Evolutionary conservation across 257 asterid genomes (phyloP).

Genomic region (Primulina huaijiensis): DNA sequence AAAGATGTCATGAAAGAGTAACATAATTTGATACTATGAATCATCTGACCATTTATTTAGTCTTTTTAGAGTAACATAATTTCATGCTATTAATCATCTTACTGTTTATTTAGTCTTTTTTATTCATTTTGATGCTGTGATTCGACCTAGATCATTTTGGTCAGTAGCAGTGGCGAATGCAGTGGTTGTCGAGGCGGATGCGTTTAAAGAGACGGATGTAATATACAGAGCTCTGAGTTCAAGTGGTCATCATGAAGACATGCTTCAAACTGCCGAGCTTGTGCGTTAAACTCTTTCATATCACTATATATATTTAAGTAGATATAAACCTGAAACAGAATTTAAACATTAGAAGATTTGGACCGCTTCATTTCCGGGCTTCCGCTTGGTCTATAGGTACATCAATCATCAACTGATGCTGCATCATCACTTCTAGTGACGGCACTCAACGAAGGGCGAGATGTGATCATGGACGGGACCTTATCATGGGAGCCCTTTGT

Average conservation of each 20-base stretch:
- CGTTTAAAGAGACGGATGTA: slow-evolving; percentile 92
- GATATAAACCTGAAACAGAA: neutral
- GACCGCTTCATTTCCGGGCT: neutral
- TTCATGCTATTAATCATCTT: neutral
- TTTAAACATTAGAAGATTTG: too few relatives aligned
- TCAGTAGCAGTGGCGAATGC: slow-evolving; percentile 67
- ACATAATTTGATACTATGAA: neutral
- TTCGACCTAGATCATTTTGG: slow-evolving; percentile 67
- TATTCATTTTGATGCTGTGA: neutral
- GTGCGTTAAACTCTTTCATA: slow-evolving; percentile 22
- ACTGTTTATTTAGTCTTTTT: neutral
- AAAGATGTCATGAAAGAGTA: slow-evolving; percentile 90
- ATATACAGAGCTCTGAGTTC: slow-evolving; percentile 79
- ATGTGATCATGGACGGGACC: slow-evolving; percentile 97
- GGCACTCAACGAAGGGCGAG: slow-evolving; percentile 89
- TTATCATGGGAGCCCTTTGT: slow-evolving; percentile 95
- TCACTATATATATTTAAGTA: neutral
- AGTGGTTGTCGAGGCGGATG: slow-evolving; percentile 92
- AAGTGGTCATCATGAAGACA: slow-evolving; percentile 81
- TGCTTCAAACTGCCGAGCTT: slow-evolving; percentile 94
- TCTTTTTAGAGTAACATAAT: slow-evolving; percentile 44
- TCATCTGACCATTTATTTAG: too few relatives aligned
- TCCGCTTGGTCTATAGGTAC: slow-evolving; percentile 48
- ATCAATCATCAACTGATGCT: slow-evolving; percentile 89
- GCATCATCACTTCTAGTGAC: slow-evolving; percentile 93